phyloP scores from a whole-genome alignment of 441 rosid genomes.

The Croton setiger region DNA sequence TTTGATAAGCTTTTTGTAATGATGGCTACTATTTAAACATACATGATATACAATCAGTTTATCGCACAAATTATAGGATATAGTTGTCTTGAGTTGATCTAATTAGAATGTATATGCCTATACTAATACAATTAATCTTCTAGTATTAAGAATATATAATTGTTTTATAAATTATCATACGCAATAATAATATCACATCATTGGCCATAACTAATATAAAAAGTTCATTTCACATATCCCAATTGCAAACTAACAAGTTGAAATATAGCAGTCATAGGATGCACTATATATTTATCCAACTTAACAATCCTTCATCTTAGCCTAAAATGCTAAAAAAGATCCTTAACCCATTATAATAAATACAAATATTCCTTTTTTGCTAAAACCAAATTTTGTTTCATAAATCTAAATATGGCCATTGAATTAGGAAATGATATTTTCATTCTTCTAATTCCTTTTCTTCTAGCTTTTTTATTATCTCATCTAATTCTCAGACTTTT shows the following conservation, averaged over 20 bases:
- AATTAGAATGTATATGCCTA: too few species aligned
- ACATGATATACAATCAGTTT: too few species aligned
- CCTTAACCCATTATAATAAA: background rate
- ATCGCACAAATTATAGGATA: too few species aligned
- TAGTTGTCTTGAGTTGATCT: too few species aligned
- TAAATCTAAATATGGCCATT: background rate
- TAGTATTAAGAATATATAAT: too few species aligned
- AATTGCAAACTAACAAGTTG: conserved; percentile 15
- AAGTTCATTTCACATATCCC: too few species aligned
- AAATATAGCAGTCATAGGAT: background rate
- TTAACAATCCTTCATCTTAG: background rate
- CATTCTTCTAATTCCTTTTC: conserved; percentile 17
- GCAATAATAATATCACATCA: too few species aligned
- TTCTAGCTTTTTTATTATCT: conserved; percentile 23
- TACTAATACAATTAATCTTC: too few species aligned
- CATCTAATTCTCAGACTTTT: conserved; percentile 22
- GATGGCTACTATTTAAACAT: too few species aligned
- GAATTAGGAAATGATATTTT: conserved; percentile 13
- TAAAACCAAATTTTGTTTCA: background rate
- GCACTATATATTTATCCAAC: background rate
- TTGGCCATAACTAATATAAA: too few species aligned
- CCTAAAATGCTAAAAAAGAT: background rate
- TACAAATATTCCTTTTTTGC: background rate
- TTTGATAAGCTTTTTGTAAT: too few species aligned
- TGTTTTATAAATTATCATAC: too few species aligned